phyloP scores from a whole-genome alignment of 23 red algal species.

The Gracilariopsis chorda region DNA sequence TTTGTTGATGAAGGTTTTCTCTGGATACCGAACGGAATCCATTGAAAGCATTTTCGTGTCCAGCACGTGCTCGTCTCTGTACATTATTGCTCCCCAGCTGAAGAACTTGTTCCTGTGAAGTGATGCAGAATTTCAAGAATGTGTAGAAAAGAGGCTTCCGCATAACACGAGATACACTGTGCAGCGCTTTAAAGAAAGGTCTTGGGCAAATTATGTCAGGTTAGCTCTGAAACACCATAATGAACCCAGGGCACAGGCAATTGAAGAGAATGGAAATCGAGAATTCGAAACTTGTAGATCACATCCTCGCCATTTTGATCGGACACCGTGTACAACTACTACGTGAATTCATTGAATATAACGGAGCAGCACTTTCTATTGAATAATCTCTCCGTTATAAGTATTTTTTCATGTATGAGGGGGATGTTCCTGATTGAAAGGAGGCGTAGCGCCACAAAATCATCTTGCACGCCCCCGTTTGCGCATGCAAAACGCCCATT shows the following conservation, averaged over 20 bases:
- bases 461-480: no score
- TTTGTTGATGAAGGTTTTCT: conserved; percentile 91
- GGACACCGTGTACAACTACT: conserved; percentile 76
- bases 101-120: conserved; percentile 59
- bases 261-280: conserved; percentile 76
- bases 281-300: conserved; percentile 73
- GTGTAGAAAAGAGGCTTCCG: not conserved
- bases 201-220: conserved; percentile 89
- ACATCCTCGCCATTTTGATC: conserved; percentile 79
- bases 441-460: no score
- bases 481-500: no score
- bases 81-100: conserved; percentile 59
- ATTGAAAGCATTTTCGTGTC: conserved; percentile 81
- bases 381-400: no score
- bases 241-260: conserved; percentile 68
- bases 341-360: conserved; percentile 81
- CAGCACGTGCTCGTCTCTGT: conserved; percentile 84
- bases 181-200: conserved; percentile 91
- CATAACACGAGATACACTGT: conserved; percentile 41
- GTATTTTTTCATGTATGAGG: no score
- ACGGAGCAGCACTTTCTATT: conserved; percentile 59
- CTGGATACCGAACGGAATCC: conserved; percentile 74
- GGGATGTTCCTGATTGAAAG: no score
- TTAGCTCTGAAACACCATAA: conserved; percentile 90
- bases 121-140: conserved; percentile 33